Evolutionary conservation across 345 rosid genomes (phyloP), one percentile per base, ranked within the genome.

Genomic region (Eucalyptus regnans): DNA sequence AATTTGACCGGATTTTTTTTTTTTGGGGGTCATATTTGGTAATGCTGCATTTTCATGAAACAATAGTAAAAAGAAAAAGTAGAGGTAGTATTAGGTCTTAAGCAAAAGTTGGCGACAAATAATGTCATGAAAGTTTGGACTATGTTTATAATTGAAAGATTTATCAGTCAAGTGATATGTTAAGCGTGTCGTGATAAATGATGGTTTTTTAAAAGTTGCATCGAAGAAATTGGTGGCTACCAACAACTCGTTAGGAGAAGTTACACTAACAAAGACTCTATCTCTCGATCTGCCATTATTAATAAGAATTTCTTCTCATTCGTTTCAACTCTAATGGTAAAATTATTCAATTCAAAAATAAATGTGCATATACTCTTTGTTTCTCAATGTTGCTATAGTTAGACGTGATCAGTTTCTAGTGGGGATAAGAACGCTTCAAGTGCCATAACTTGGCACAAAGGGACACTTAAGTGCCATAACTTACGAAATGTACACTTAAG

Each of bases 261-360:
- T 52, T 20, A 9, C 58, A 52, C 10, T 52, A 20, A 20, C 25
- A 52, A 52, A 52, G 25, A 52, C 58, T 10, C 58, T 52, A 50
- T 52, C 58, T 62, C 5, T 62, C 9, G 5, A 29, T 62, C 0
- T 14, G 1, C 18, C 1, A 0, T 62, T 62, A 7, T 29, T n/a
- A 6, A 6, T 16, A 29, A 62, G 71, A 62, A 62, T 62, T 62
- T 62, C 71, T 29, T 29, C 71, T 62, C 18, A 6, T 62, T 29
- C 9, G 4, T 62, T 33, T 12, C 71, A 29, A 29, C 18, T 62
- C 71, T 29, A 29, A 7, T 13, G 5, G 37, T 14, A n/a, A 29
- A 62, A 62, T 29, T 62, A 62, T 13, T 52, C 58, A 52, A 20
- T 52, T 52, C 58, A 52, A 52, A 18, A 20, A 23, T 52, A 52